Evolutionary conservation across 2,329 filamentous ascomycete genomes (phyloP), one percentile per base, ranked within the genome.

Genomic region (Fusarium sp.): DNA sequence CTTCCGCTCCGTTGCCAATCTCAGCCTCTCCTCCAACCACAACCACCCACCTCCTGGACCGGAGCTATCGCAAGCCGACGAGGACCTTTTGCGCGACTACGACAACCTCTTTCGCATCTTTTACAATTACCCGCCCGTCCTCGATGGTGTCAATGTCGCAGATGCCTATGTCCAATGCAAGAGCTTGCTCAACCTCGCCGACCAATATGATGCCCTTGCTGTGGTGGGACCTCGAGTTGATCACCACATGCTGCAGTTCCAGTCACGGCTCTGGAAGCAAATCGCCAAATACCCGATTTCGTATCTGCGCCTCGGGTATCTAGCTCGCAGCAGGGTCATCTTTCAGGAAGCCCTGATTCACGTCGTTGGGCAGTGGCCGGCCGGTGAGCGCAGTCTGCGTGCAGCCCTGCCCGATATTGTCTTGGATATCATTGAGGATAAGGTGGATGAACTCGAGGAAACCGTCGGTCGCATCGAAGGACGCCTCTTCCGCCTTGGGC

Each of bases 81-180:
- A 93, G 75, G 93, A 97, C 70, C 87, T 94, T 24, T 86, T 98
- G 49, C 92, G 93, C 73, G 93, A 98, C 82, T 98, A 98, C 80
- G 94, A 97, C 79, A 98, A 98, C 79, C 87, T 98, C 24, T 97
- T 98, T 79, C 92, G 95, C 75, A 92, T 96, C 68, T 97, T 98
- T 84, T 98, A 98, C 85, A 97, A 98, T 80, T 93, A 97, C 79
- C 84, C 94, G 0, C 95, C 95, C 0, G 78, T 89, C 0, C 87
- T 98, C 32, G 95, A 97, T 80, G 88, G 89, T 27, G 87, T 96
- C 79, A 97, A 96, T 79, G 97, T 98, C 70, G 94, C 94, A 57
- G 92, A 94, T 66, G 94, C 95, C 25, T 98, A 98, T 77, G 91
- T 96, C 45, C 94, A 98, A 81, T 97, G 94, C 87, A 97, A 98